A percentile compares a stretch with the other conserved stretches of the same genome.
Conservation (phyloP, 2,329 filamentous ascomycete species). For the Fusarium scirpi region DNA sequence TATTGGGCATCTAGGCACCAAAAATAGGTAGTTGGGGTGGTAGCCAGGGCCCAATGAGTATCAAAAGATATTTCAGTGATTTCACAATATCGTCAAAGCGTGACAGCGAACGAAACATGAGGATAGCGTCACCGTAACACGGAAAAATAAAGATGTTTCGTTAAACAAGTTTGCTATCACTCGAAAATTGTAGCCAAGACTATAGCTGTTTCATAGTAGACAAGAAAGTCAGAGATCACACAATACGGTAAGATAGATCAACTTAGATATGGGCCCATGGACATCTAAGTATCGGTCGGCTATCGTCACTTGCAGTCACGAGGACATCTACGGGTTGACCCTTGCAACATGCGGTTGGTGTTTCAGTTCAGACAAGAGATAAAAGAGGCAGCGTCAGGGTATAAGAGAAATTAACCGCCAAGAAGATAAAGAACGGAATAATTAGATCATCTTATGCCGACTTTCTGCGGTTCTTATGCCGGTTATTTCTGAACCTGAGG, state of each 20-base stretch:
- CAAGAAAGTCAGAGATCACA: not conserved
- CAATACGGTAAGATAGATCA: not conserved
- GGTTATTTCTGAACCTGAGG: not conserved
- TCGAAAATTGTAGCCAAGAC: slow-evolving; percentile 20
- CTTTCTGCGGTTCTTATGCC: not conserved
- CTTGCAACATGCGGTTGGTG: slow-evolving; percentile 19
- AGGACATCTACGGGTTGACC: not conserved
- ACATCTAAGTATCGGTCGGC: not conserved
- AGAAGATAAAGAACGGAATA: not conserved
- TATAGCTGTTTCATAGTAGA: slow-evolving; percentile 21
- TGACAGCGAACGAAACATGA: not conserved
- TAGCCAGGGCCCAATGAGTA: slow-evolving; percentile 2
- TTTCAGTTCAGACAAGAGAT: slow-evolving; percentile 23
- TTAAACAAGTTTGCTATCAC: not conserved
- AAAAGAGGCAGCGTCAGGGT: not conserved
- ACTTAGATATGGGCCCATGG: slow-evolving; percentile 11
- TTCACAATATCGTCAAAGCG: not conserved
- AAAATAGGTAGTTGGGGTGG: not conserved
- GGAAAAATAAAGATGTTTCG: not conserved
- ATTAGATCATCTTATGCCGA: not conserved
- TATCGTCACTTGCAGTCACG: no score
- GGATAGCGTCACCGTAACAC: not conserved
- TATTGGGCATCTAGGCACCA: not conserved
- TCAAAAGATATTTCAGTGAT: not conserved
- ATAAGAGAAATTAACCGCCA: not conserved